phyloP scores from a whole-genome alignment of 306 rosid species.

The Prinsepia uniflora region DNA sequence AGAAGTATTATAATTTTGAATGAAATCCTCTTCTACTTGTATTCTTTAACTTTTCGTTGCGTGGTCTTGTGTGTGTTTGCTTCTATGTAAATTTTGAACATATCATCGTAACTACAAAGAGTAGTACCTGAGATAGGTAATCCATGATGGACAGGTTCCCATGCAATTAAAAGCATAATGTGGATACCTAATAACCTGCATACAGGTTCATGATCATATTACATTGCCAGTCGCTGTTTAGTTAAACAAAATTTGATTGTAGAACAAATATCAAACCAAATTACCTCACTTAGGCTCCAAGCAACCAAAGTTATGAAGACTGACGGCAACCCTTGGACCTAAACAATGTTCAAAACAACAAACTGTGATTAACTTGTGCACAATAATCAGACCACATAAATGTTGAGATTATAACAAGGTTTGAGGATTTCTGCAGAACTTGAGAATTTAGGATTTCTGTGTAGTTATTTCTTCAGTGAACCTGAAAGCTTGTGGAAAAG shows the following conservation, averaged over 20 bases:
- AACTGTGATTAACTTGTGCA: neutral
- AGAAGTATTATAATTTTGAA: constrained; percentile 17
- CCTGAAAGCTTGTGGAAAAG: neutral
- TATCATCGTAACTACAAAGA: constrained; percentile 11
- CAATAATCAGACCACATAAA: constrained; percentile 12
- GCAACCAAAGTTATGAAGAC: constrained; percentile 72
- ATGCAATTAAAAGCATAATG: constrained; percentile 69
- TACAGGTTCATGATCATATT: neutral
- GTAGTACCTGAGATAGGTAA: constrained; percentile 76
- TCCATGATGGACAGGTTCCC: constrained; percentile 74
- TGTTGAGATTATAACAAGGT: neutral
- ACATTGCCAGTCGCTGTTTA: neutral
- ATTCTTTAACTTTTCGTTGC: neutral
- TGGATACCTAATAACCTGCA: constrained; percentile 84
- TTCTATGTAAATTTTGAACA: neutral
- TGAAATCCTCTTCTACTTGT: constrained; percentile 7
- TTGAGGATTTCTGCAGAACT: neutral
- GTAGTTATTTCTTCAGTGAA: neutral
- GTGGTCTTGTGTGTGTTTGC: neutral
- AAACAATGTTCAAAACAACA: constrained; percentile 14
- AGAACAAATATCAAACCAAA: neutral
- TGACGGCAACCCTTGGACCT: constrained; percentile 70
- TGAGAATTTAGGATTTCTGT: neutral
- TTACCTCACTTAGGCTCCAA: constrained; percentile 87
- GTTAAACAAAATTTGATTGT: neutral